phyloP scores from a whole-genome alignment of 225 moss, liverwort and hornwort genomes.

The Bryum argenteum region DNA sequence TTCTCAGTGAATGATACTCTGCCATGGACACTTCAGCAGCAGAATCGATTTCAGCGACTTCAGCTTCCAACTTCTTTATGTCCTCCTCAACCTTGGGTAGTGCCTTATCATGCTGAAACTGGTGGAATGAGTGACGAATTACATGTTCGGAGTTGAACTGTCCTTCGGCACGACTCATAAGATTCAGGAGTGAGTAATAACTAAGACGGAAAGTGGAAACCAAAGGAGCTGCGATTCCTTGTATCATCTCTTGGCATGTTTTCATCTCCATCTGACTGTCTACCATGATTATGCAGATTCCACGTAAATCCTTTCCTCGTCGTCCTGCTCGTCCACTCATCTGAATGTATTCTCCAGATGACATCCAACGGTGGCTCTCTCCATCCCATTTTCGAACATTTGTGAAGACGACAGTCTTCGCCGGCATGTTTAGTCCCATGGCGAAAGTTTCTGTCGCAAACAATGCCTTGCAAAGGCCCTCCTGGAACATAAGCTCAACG shows the following conservation, averaged over 20 bases:
- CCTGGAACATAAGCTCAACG: constrained; percentile 93
- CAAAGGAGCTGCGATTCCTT: constrained; percentile 86
- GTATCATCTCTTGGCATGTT: constrained; percentile 93
- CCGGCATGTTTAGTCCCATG: constrained; percentile 98
- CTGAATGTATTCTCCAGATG: constrained; percentile 99
- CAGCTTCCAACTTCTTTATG: constrained; percentile 73
- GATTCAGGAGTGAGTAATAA: constrained; percentile 93
- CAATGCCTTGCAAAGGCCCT: constrained; percentile 91
- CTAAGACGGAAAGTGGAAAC: constrained; percentile 94
- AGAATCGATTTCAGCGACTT: constrained; percentile 78
- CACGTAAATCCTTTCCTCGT: constrained; percentile 91
- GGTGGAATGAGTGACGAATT: constrained; percentile 90
- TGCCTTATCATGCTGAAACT: constrained; percentile 97
- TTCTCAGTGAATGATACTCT: constrained; percentile 80
- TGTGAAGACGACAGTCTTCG: constrained; percentile 97
- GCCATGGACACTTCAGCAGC: constrained; percentile 83
- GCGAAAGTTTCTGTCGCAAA: constrained; percentile 96
- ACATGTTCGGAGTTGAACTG: constrained; percentile 88
- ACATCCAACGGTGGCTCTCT: constrained; percentile 92
- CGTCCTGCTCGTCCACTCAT: constrained; percentile 99
- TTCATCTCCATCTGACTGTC: constrained; percentile 94
- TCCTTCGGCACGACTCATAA: constrained; percentile 97
- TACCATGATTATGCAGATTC: constrained; percentile 95
- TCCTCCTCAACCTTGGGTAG: constrained; percentile 79
- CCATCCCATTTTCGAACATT: constrained; percentile 98